Base-by-base conservation (phyloP, 768 basidiomycete species). In the Trametes cingulata region DNA sequence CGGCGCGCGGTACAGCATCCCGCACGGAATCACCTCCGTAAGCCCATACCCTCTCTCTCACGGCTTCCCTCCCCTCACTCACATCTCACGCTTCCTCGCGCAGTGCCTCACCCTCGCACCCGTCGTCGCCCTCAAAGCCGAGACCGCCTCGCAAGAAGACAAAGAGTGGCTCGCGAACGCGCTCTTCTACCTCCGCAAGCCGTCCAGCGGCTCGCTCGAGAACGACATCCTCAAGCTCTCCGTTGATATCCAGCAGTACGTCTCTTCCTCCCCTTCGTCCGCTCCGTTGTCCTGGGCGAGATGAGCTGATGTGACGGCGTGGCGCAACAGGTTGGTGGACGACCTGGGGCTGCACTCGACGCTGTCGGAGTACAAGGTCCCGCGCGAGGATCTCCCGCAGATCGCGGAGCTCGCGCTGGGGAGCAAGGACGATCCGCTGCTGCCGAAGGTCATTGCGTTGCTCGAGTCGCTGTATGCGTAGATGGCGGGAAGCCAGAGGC, bases 11-110 rank as follows among this genome's bases (percentile, higher is more conserved):
- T 93, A 91, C 67, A 74, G 78, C 52, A 91, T 93, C 56, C 88
- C 90, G 20, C 90, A 93, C 69, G 91, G 91, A 9, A 87, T 91
- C 62, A 91, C 91, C 4, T 91, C 90, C n/a, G 89, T 88, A 62
- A 72, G 83, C 19, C 13, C 36, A 6, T 14, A 37, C 50, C 7
- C 12, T 40, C 2, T 47, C 12, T 19, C n/a, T 20, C n/a, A n/a
- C 39, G 25, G 27, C 3, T 19, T 6, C 56, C 12, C 40, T 20
- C 3, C 33, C 12, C 24, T 9, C 33, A 15, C 24, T 9, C 29
- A 43, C 8, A 25, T 52, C 39, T 4, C 42, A 3, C 9, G 29
- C 13, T 17, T 43, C 53, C 35, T 33, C n/a, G n/a, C n/a, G 36
- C 52, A 91, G 88, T 91, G 90, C 69, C 75, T 90, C 53, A 91